Evolutionary conservation across 345 rosid species (phyloP).

Genomic region (Sonneratia caseolaris): DNA sequence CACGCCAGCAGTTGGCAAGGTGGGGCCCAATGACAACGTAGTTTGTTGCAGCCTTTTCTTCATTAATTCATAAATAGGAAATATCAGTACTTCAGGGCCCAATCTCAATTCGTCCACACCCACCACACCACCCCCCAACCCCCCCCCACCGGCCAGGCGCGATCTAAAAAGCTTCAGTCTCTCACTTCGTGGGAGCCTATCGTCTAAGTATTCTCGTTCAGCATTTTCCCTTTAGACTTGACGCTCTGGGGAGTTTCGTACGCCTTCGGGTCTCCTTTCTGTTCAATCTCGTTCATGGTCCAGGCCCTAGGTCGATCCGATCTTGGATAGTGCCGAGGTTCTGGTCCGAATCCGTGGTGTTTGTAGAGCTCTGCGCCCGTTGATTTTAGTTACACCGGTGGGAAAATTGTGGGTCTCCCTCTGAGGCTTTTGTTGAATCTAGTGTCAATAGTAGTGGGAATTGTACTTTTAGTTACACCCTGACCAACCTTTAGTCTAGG

Average conservation of each 20-base stretch:
- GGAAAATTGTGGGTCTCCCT: neutral
- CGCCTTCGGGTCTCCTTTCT: neutral
- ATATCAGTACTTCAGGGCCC: too few species aligned
- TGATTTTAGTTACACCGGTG: neutral
- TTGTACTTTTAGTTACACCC: too few species aligned
- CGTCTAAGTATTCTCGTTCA: neutral
- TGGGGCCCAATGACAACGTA: too few species aligned
- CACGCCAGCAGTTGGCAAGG: too few species aligned
- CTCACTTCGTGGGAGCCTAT: neutral
- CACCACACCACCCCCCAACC: too few species aligned
- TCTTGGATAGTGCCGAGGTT: neutral
- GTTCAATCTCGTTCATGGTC: neutral
- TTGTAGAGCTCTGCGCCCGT: neutral
- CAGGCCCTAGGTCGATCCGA: neutral
- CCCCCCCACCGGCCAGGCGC: too few species aligned
- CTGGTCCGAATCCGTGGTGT: neutral
- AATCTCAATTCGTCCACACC: too few species aligned
- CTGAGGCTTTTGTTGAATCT: too few species aligned
- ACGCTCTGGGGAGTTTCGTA: neutral
- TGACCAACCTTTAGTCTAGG: neutral
- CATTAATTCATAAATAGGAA: too few species aligned
- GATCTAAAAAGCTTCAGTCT: too few species aligned
- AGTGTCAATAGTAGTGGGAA: too few species aligned
- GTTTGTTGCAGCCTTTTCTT: too few species aligned
- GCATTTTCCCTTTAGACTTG: neutral